Base-by-base conservation (phyloP, 176 grass and related monocot species). In the Puccinellia tenuiflora region DNA sequence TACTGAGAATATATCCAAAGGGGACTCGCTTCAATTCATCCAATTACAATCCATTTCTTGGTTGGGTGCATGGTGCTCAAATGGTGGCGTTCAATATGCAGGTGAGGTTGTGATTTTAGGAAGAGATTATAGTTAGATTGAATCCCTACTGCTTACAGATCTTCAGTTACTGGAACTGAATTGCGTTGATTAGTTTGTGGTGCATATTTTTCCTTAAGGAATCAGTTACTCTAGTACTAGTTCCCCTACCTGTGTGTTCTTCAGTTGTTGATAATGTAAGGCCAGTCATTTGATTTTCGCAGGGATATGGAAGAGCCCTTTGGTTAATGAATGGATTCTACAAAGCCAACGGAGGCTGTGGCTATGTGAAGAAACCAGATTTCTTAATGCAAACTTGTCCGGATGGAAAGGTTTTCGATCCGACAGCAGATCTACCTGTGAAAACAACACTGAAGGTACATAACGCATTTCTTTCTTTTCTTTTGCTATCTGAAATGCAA, bases 21-120 rank as follows among this genome's bases (percentile, higher is more conserved):
- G 92, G 93, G 54, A 89, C 90, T 79, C 90, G 90, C 66, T 79
- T 97, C 73, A 81, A 89, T 89, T 97, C 95, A 68, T 97, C 96
- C 18, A 98, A 98, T 74, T 95, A 98, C 45, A 98, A 98, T 83
- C 96, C 96, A 63, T 98, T 95, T 86, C 90, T 95, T 78, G 92
- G 92, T 5, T 98, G 96, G 96, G 88, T 98, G 50, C 96, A 98
- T 86, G 96, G 96, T 79, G 96, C 96, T 86, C 96, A 98, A 78
- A 98, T 98, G 96, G 96, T 98, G 81, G 96, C 96, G 57, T 95
- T 98, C 80, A 98, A 98, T 88, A 95, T 98, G 96, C 96, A 95
- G 96, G 95, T 98, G 72, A 39, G 61, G 57, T 55, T 81, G 5
- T 75, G 70, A 26, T 81, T 61, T 78, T 67, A 63, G 40, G 22